Percentiles rank a stretch among this genome's conserved stretches.
These are phyloP conservation scores for Globisporangium abappressorium DNA, from an alignment of 352 stramenopile species.

Conservation along the genomic window DNA sequence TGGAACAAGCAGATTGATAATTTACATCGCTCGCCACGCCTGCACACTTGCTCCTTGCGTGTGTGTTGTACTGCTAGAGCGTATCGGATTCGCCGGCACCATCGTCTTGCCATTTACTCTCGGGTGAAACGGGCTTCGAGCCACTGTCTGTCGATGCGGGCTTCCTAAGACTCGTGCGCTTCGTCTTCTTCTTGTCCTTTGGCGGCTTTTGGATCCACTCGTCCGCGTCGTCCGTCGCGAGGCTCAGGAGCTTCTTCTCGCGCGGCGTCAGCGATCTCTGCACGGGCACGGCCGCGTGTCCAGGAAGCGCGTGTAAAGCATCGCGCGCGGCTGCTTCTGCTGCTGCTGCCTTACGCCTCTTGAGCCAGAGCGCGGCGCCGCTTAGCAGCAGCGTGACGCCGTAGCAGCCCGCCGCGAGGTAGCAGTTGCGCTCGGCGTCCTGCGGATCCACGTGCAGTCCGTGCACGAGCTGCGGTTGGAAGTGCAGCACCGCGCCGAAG, in stretches of 20 bases:
- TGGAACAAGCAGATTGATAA: not conserved
- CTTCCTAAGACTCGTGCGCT: not conserved
- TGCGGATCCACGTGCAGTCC: constrained; percentile 41
- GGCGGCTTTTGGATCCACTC: not conserved
- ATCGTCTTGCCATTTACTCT: not conserved
- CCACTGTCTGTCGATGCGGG: not conserved
- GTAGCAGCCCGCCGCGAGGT: constrained; percentile 52
- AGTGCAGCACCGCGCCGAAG: constrained; percentile 53
- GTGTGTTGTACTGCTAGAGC: not conserved
- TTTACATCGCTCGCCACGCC: not conserved
- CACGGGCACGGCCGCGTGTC: not conserved
- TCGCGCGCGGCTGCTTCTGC: not conserved
- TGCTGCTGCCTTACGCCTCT: constrained; percentile 6
- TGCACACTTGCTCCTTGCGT: too few species aligned
- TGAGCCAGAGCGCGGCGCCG: constrained; percentile 17
- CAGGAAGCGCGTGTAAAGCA: not conserved
- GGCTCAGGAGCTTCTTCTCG: constrained; percentile 25
- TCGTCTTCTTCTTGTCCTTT: not conserved
- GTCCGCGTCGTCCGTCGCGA: not conserved
- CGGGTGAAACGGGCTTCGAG: not conserved
- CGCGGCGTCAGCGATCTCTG: constrained; percentile 14
- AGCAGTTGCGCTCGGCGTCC: constrained; percentile 60
- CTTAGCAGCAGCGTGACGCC: constrained; percentile 39
- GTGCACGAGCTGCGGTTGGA: constrained; percentile 57
- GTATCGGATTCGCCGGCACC: not conserved